Conservation (phyloP, 2,329 filamentous ascomycete genomes). For the Phaeophleospora eucalypticola region DNA sequence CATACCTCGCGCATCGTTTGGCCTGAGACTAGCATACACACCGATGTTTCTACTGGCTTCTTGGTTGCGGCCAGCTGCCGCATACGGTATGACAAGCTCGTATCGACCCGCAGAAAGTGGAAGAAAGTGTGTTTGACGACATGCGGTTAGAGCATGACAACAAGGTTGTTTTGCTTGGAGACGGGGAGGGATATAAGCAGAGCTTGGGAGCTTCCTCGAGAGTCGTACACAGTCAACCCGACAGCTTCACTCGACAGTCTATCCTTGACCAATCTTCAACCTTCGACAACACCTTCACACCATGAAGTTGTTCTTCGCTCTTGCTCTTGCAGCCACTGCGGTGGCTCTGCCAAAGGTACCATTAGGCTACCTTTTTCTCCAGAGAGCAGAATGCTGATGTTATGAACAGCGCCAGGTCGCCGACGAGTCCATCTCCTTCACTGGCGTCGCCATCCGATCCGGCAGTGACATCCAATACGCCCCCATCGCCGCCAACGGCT, state of each 20-base stretch:
- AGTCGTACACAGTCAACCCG: no score
- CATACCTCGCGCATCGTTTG: neutral
- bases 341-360: neutral
- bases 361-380: neutral
- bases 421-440: constrained; percentile 19
- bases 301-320: constrained; percentile 4
- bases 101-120: neutral
- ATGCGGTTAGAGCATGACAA: constrained; percentile 1
- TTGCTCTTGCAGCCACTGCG: constrained; percentile 1
- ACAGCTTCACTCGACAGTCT: no score
- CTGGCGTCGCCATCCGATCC: constrained; percentile 20
- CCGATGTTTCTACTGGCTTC: neutral
- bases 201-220: neutral
- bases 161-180: neutral
- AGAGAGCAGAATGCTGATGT: neutral
- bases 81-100: neutral
- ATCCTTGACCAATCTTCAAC: no score
- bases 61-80: no score
- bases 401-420: neutral
- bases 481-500: constrained; percentile 23
- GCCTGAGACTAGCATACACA: neutral
- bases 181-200: neutral
- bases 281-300: no score
- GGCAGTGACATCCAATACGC: constrained; percentile 26
- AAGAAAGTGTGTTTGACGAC: neutral